These are phyloP conservation scores for Hymenoscyphus infarciens DNA, from an alignment of 2,329 filamentous ascomycete species.

Conservation along the genomic window DNA sequence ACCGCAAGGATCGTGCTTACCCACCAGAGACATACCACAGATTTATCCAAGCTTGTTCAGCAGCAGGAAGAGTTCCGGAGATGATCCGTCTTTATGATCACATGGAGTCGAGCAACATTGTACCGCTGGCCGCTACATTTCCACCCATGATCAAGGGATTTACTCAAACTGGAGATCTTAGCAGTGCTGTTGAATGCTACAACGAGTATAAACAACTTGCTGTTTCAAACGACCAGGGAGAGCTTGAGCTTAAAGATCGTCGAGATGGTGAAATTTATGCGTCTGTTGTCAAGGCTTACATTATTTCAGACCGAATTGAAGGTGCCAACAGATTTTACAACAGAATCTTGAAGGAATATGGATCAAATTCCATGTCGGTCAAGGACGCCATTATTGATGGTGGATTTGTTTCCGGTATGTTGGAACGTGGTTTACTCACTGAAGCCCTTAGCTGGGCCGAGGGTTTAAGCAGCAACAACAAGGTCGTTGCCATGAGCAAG, in stretches of 20 bases:
- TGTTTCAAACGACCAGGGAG: slow-evolving; percentile 76
- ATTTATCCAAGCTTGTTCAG: slow-evolving; percentile 82
- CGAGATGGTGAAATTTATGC: slow-evolving; percentile 85
- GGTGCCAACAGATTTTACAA: slow-evolving; percentile 83
- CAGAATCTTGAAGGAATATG: slow-evolving; percentile 66
- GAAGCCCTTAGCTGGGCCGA: slow-evolving; percentile 74
- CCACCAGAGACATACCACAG: slow-evolving; percentile 80
- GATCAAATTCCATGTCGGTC: slow-evolving; percentile 56
- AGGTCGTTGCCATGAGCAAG: slow-evolving; percentile 62
- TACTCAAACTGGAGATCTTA: slow-evolving; percentile 73
- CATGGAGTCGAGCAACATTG: slow-evolving; percentile 75
- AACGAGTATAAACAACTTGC: slow-evolving; percentile 89
- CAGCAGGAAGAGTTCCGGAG: slow-evolving; percentile 73
- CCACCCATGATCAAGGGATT: slow-evolving; percentile 95
- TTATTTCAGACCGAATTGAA: slow-evolving; percentile 73
- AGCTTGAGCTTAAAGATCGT: slow-evolving; percentile 63
- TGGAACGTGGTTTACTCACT: slow-evolving; percentile 65
- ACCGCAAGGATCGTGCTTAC: slow-evolving; percentile 56
- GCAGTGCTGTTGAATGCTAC: slow-evolving; percentile 90
- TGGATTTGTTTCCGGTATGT: slow-evolving; percentile 75
- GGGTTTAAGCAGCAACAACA: slow-evolving; percentile 55
- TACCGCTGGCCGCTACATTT: slow-evolving; percentile 78
- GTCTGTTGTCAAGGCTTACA: slow-evolving; percentile 85
- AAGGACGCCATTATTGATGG: slow-evolving; percentile 68
- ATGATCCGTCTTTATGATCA: slow-evolving; percentile 91